Base-by-base conservation (phyloP, 2,329 filamentous ascomycete genomes). In the Stenocarpella maydis region DNA sequence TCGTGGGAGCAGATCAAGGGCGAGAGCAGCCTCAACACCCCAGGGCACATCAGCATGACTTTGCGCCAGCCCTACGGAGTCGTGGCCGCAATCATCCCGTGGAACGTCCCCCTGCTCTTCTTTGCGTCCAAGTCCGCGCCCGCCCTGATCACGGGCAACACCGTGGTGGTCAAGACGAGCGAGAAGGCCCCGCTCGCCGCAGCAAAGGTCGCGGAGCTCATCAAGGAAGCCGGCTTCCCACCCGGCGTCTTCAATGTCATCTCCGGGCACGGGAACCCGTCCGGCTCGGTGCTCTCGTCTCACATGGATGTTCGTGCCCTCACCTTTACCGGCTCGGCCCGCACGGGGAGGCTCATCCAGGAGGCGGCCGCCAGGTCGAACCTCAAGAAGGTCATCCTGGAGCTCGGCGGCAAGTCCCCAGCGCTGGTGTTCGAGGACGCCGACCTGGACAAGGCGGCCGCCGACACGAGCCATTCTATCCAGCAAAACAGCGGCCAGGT, bases 281-380 rank as follows among this genome's bases (percentile, higher is more conserved):
- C 91, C 0, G 92, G 92, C 19, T 85, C 87, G 4, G 87, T 90
- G 0, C 83, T 95, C 7, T 88, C 90, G 0, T 82, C 85, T 41
- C 92, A 95, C 78, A 83, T 88, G 70, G 86, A 87, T 58, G 87
- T 95, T 37, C 88, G 92, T 73, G 93, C 91, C 75, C 83, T 95
- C 61, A 90, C 90, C 1, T 96, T 96, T 74, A 95, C 93, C 0
- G 93, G 93, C 34, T 92, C 89, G 10, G 91, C 90, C 1, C 84
- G 83, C 2, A 93, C 92, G 0, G 93, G 91, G 1, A 87, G 88
- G 68, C 83, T 89, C 65, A 92, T 95, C 66, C 92, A 93, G 86
- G 91, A 91, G 75, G 86, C 88, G 76, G 91, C 92, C 0, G 85
- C 90, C 5, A 82, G 85, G 1, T 92, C 85, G 6, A 87, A 87